Percentiles rank a stretch among this genome's conserved stretches.
Conservation (phyloP, 2,329 filamentous ascomycete genomes). For the Neofusicoccum kwambonambiense region DNA sequence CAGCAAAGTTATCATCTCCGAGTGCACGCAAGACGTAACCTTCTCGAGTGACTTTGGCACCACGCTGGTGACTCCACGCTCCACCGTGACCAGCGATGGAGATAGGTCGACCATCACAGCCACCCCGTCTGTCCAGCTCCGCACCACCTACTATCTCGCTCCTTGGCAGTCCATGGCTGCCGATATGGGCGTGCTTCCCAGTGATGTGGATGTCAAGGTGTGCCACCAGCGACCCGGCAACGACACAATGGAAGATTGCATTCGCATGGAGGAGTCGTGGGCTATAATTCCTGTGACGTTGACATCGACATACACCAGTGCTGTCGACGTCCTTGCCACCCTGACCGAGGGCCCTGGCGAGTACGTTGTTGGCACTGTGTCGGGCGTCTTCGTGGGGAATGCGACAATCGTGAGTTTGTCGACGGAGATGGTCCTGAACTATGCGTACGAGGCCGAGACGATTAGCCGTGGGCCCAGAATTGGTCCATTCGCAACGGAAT, state of each 20-base stretch:
- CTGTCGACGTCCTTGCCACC: constrained; percentile 41
- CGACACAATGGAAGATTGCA: constrained; percentile 38
- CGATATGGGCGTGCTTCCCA: constrained; percentile 32
- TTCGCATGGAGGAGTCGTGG: constrained; percentile 44
- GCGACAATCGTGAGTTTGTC: constrained; percentile 40
- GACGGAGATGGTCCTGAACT: constrained; percentile 39
- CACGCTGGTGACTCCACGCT: constrained; percentile 38
- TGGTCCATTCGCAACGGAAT: neutral
- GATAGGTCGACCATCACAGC: constrained; percentile 32
- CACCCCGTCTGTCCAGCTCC: constrained; percentile 36
- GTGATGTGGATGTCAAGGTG: constrained; percentile 43
- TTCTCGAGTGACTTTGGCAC: constrained; percentile 48
- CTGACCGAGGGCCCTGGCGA: constrained; percentile 31
- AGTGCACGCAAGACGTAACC: constrained; percentile 46
- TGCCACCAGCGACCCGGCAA: constrained; percentile 36
- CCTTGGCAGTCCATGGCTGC: constrained; percentile 45
- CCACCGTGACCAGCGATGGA: constrained; percentile 23
- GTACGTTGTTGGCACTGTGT: constrained; percentile 40
- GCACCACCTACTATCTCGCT: constrained; percentile 46
- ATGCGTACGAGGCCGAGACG: constrained; percentile 35
- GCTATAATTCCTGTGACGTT: constrained; percentile 39
- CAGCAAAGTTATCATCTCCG: constrained; percentile 40
- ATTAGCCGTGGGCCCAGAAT: constrained; percentile 23
- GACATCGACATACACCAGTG: constrained; percentile 34
- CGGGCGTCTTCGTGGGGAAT: constrained; percentile 38